A percentile compares a stretch with the other conserved stretches of the same genome.
phyloP scores from a whole-genome alignment of 305 asterid genomes.

The Solanum hybrid region DNA sequence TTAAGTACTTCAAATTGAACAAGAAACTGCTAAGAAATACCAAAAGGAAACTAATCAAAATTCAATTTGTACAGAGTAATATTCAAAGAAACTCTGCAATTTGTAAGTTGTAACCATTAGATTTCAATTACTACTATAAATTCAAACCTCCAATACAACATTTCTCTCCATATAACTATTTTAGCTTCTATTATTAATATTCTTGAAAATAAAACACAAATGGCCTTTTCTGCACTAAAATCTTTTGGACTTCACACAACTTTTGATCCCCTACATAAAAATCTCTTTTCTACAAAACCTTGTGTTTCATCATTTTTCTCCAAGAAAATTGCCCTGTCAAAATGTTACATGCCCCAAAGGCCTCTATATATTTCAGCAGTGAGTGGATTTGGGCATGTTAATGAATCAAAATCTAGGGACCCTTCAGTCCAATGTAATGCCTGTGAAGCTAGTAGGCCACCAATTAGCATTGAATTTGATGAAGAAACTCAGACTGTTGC shows the following conservation, averaged over 20 bases:
- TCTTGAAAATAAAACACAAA: neutral
- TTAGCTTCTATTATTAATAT: neutral
- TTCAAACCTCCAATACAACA: neutral
- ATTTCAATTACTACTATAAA: neutral
- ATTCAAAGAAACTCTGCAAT: neutral
- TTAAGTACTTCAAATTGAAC: neutral
- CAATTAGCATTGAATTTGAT: neutral
- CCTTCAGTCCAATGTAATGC: neutral
- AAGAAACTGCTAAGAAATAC: neutral
- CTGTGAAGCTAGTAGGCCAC: neutral
- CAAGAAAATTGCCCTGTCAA: neutral
- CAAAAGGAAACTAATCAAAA: neutral
- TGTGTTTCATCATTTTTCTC: neutral
- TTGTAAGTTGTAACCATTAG: neutral
- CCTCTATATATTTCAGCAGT: neutral
- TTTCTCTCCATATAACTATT: neutral
- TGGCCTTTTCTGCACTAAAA: neutral
- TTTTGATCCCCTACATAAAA: too few relatives aligned
- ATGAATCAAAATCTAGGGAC: neutral
- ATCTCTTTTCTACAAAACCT: neutral
- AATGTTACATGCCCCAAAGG: too few relatives aligned
- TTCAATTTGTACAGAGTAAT: neutral
- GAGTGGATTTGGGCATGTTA: neutral
- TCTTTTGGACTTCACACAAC: neutral
- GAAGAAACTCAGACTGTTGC: neutral